These are phyloP conservation scores for Termitomyces sp. DNA, from an alignment of 768 basidiomycete genomes.

Conservation along the genomic window DNA sequence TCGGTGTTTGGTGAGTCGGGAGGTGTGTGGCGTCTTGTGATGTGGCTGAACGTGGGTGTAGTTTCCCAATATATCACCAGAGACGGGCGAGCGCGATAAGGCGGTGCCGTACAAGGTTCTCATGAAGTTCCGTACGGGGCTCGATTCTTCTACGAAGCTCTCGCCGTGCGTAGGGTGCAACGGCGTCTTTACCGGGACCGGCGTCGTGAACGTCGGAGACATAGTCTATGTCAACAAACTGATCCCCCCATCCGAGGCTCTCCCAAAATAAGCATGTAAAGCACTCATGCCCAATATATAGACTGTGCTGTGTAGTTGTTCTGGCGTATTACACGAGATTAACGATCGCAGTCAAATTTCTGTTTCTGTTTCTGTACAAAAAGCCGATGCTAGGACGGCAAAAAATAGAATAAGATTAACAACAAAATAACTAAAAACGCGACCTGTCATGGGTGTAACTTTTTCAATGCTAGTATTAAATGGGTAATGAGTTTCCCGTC, in stretches of 20 bases:
- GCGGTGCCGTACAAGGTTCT: constrained; percentile 74
- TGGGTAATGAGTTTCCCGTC: not conserved
- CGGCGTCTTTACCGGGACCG: constrained; percentile 44
- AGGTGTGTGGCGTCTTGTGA: not conserved
- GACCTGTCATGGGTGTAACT: not conserved
- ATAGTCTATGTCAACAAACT: constrained; percentile 43
- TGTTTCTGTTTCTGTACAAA: too few species aligned
- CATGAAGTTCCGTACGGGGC: constrained; percentile 64
- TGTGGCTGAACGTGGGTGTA: constrained; percentile 19
- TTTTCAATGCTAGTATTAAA: not conserved
- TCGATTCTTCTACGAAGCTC: constrained; percentile 43
- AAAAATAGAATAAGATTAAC: not conserved
- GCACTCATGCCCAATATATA: too few species aligned
- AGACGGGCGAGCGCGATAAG: constrained; percentile 58
- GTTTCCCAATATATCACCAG: constrained; percentile 70
- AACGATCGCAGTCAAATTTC: too few species aligned
- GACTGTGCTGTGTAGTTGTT: not conserved
- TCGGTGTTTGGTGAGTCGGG: constrained; percentile 59
- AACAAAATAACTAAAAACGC: not conserved
- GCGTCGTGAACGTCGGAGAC: constrained; percentile 60
- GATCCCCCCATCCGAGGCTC: not conserved
- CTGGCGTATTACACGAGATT: too few species aligned
- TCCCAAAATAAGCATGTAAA: not conserved
- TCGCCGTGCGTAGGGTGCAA: constrained; percentile 69
- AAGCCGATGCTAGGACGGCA: not conserved